phyloP scores from a whole-genome alignment of 164 flowering plant genomes.

The Litsea cubeba region DNA sequence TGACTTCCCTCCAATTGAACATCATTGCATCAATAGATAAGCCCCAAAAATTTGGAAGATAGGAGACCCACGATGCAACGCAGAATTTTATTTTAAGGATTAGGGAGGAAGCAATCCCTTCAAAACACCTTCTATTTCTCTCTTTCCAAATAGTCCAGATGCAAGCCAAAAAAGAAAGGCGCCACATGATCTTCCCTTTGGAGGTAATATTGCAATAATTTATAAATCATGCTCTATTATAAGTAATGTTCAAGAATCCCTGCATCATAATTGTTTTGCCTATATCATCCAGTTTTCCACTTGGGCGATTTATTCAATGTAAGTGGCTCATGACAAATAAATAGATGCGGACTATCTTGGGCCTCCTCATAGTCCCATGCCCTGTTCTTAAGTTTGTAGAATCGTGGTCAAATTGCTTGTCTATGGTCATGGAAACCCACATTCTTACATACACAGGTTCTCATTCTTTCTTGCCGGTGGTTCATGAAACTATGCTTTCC shows the following conservation, averaged over 20 bases:
- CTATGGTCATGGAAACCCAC: neutral
- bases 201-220: neutral
- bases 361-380: neutral
- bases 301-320: neutral
- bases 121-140: no score
- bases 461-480: neutral
- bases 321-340: neutral
- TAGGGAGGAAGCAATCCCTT: no score
- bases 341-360: no score
- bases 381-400: neutral
- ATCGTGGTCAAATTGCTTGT: neutral
- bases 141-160: no score
- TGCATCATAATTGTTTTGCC: neutral
- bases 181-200: no score
- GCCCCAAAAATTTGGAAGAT: no score
- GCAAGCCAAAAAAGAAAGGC: no score
- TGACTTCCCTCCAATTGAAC: no score
- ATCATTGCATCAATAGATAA: no score
- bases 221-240: neutral
- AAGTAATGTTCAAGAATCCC: neutral
- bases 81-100: no score
- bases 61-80: no score
- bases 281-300: neutral
- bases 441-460: neutral
- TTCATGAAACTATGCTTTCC: neutral